Evolutionary conservation across 2,329 filamentous ascomycete genomes (phyloP).

Genomic region (Claviceps monticola): DNA sequence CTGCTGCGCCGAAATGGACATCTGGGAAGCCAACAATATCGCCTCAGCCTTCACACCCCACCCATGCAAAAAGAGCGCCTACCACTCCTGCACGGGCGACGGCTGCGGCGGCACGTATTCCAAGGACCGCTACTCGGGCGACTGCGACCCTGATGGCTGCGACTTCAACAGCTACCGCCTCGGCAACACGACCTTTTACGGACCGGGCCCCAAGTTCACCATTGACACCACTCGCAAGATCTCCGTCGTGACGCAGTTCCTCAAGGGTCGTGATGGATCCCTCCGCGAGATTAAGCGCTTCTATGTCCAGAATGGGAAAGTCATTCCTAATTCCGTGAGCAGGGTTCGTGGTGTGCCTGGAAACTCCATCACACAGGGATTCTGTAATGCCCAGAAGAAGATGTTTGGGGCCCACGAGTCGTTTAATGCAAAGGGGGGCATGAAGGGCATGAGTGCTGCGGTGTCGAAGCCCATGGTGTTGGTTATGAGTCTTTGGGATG

Average conservation of each 20-base stretch:
- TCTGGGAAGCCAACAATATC: slow-evolving; percentile 52
- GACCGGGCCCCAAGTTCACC: slow-evolving; percentile 34
- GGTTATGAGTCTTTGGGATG: slow-evolving; percentile 44
- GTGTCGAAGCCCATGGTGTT: slow-evolving; percentile 31
- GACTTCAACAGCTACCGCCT: slow-evolving; percentile 58
- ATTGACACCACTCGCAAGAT: slow-evolving; percentile 46
- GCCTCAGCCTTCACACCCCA: slow-evolving; percentile 53
- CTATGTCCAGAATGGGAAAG: slow-evolving; percentile 48
- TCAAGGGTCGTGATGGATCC: slow-evolving; percentile 29
- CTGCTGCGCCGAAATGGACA: slow-evolving; percentile 51
- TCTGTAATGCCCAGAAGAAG: slow-evolving; percentile 44
- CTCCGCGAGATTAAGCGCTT: slow-evolving; percentile 49
- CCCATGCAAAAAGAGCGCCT: slow-evolving; percentile 38
- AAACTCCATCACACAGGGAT: slow-evolving; percentile 40
- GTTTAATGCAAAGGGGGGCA: slow-evolving; percentile 43
- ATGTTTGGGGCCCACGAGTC: slow-evolving; percentile 39
- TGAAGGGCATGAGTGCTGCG: slow-evolving; percentile 39
- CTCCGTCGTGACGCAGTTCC: slow-evolving; percentile 56
- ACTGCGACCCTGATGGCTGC: slow-evolving; percentile 56
- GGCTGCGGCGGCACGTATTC: slow-evolving; percentile 39
- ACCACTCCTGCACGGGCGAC: slow-evolving; percentile 36
- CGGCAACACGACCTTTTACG: slow-evolving; percentile 51
- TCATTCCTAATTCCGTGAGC: slow-evolving; percentile 24
- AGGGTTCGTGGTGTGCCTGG: slow-evolving; percentile 22
- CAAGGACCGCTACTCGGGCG: slow-evolving; percentile 40